Percentiles rank a stretch among this genome's conserved stretches.
Conservation (phyloP, 441 rosid species). For the Mallotus japonicus region DNA sequence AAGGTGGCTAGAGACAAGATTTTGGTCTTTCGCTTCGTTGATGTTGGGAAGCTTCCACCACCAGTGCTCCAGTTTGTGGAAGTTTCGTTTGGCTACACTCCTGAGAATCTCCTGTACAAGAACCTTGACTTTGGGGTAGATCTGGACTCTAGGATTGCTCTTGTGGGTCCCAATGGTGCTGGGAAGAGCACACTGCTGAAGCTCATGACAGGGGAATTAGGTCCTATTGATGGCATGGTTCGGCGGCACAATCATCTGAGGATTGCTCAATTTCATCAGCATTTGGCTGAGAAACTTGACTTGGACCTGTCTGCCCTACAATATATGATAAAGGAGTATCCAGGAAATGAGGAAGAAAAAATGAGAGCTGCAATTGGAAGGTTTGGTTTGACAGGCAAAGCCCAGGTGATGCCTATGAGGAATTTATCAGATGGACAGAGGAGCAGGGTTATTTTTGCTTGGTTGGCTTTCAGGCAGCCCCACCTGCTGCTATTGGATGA, state of each 20-base stretch:
- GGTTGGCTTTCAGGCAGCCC: constrained; percentile 94
- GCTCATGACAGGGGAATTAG: constrained; percentile 90
- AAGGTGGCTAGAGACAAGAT: constrained; percentile 72
- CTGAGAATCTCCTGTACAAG: constrained; percentile 75
- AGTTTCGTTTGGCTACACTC: constrained; percentile 85
- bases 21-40: constrained; percentile 76
- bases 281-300: constrained; percentile 90
- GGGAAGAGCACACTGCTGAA: constrained; percentile 95
- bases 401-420: constrained; percentile 96
- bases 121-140: constrained; percentile 92
- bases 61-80: constrained; percentile 98
- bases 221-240: constrained; percentile 88
- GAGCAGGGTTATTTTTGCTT: constrained; percentile 92
- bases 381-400: constrained; percentile 88
- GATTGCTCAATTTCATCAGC: constrained; percentile 95
- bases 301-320: constrained; percentile 72
- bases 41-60: constrained; percentile 98
- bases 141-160: constrained; percentile 87
- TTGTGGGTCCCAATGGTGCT: constrained; percentile 98
- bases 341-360: constrained; percentile 86
- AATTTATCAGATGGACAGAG: constrained; percentile 91
- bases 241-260: constrained; percentile 88
- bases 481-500: constrained; percentile 86
- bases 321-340: constrained; percentile 83
- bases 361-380: constrained; percentile 91